A percentile compares a stretch with the other conserved stretches of the same genome.
Evolutionary conservation across 305 asterid species (phyloP).

Genomic region (Fraxinus dipetala): DNA sequence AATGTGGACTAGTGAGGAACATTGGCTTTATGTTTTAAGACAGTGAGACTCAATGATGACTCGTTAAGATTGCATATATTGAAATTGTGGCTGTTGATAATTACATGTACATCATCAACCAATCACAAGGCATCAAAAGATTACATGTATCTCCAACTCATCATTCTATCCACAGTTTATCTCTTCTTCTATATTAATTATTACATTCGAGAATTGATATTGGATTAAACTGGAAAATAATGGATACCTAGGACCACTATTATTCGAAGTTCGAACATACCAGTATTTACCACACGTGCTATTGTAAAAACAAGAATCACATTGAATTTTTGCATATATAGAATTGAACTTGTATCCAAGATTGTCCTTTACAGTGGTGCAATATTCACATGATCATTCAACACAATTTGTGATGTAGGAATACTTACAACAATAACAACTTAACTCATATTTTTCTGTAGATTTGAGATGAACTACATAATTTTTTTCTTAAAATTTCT

Average conservation of each 20-base stretch:
- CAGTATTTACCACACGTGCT: background rate
- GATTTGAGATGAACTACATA: background rate
- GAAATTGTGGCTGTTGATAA: slow-evolving; percentile 47
- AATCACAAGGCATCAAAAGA: slow-evolving; percentile 49
- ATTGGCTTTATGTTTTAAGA: slow-evolving; percentile 2
- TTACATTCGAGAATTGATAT: background rate
- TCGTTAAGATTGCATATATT: slow-evolving; percentile 40
- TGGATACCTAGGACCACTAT: background rate
- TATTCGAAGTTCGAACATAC: background rate
- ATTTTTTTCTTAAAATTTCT: background rate
- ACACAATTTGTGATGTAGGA: background rate
- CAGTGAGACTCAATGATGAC: slow-evolving; percentile 16
- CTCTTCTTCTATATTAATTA: slow-evolving; percentile 4
- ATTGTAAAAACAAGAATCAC: background rate
- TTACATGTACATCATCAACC: slow-evolving; percentile 27
- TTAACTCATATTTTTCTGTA: no score
- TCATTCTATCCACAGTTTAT: slow-evolving; percentile 51
- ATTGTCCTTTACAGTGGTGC: background rate
- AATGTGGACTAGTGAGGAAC: background rate
- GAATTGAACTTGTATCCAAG: background rate
- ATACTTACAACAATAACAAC: background rate
- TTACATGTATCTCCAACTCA: slow-evolving; percentile 43
- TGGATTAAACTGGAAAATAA: background rate
- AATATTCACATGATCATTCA: background rate
- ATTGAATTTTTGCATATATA: background rate